These are phyloP conservation scores for Trametes cingulata DNA, from an alignment of 768 basidiomycete genomes.

Conservation along the genomic window DNA sequence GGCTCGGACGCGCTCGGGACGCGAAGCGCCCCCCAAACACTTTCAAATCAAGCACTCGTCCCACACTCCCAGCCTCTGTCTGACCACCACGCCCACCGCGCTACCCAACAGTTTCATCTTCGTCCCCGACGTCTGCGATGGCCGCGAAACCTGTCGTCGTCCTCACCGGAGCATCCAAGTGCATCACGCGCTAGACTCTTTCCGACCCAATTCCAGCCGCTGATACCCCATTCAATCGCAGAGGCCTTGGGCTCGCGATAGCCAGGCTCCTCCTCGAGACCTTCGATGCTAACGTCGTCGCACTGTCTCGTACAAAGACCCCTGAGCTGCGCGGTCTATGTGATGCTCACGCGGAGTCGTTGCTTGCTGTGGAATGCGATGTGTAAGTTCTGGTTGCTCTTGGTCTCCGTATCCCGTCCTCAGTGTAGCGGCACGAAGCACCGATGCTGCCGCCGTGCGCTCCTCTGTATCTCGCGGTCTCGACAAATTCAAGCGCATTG, in stretches of 20 bases:
- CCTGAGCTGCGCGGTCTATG: slow-evolving; percentile 60
- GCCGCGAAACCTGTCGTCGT: slow-evolving; percentile 60
- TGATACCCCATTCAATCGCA: slow-evolving; percentile 22
- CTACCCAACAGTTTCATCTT: slow-evolving; percentile 4
- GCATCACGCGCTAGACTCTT: slow-evolving; percentile 14
- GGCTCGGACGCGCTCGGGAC: slow-evolving; percentile 28
- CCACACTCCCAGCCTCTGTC: slow-evolving; percentile 1
- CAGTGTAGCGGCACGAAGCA: slow-evolving; percentile 39
- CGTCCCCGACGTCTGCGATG: slow-evolving; percentile 10
- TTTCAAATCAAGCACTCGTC: slow-evolving; percentile 9
- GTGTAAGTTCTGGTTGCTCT: slow-evolving; percentile 52
- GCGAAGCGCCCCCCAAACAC: slow-evolving; percentile 21
- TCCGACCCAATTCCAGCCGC: slow-evolving; percentile 8
- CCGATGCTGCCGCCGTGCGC: slow-evolving; percentile 56
- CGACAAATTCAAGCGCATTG: slow-evolving; percentile 61
- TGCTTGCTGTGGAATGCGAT: slow-evolving; percentile 68
- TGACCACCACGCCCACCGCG: slow-evolving; percentile 2
- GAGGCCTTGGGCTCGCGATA: slow-evolving; percentile 80
- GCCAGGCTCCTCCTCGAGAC: slow-evolving; percentile 62
- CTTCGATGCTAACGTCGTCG: slow-evolving; percentile 68
- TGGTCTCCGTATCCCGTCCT: background rate
- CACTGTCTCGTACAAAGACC: slow-evolving; percentile 70
- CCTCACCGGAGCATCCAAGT: slow-evolving; percentile 88
- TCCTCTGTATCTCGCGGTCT: slow-evolving; percentile 55
- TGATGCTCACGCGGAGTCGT: slow-evolving; percentile 36